These are phyloP conservation scores for Aureobasidium sp. DNA, from an alignment of 2,329 filamentous ascomycete species.

Conservation along the genomic window DNA sequence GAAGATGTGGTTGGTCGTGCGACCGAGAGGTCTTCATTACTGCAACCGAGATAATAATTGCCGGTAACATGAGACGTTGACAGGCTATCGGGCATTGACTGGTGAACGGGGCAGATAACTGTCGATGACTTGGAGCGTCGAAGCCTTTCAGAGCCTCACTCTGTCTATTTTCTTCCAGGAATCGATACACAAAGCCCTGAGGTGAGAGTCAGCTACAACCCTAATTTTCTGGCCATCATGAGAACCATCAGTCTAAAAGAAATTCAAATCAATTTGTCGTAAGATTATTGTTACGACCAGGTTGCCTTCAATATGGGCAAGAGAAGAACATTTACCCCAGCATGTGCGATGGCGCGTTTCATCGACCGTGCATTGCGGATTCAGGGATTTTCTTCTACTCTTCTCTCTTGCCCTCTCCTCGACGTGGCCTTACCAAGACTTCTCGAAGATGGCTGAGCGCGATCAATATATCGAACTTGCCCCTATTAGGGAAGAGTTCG, in stretches of 20 bases:
- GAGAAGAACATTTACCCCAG: not conserved
- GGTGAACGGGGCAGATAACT: not conserved
- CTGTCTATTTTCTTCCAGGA: too few relatives aligned
- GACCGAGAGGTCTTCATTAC: not conserved
- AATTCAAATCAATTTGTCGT: not conserved
- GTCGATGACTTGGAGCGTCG: too few relatives aligned
- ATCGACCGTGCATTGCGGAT: constrained; percentile 2
- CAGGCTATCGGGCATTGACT: not conserved
- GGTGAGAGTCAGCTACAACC: not conserved
- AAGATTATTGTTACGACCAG: not conserved
- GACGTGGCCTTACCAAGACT: not conserved
- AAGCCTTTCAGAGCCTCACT: not conserved
- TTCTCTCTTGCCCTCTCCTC: not conserved
- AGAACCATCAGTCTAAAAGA: not conserved
- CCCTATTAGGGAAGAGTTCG: not conserved
- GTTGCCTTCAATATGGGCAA: not conserved
- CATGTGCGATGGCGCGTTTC: not conserved
- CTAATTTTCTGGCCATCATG: not conserved
- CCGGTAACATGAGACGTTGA: not conserved
- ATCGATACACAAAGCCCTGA: not conserved
- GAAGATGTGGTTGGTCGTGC: not conserved
- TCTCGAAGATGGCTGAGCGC: not conserved
- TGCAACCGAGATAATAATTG: not conserved
- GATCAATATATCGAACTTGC: not conserved
- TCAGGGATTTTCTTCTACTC: constrained; percentile 7